Evolutionary conservation across 805 yeast species (phyloP).

Genomic region (Saccharomycodes ludwigii): DNA sequence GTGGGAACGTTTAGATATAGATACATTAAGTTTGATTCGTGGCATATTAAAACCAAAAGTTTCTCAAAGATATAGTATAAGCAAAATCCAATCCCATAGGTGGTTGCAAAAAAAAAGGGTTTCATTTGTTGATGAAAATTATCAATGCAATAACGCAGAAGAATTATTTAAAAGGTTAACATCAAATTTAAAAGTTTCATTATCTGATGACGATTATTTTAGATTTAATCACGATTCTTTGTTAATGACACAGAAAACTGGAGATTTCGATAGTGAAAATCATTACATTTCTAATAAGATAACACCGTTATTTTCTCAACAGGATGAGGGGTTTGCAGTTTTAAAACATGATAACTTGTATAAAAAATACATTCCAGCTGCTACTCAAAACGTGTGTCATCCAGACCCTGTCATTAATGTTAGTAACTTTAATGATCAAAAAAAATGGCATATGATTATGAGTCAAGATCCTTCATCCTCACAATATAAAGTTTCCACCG

Average conservation of each 20-base stretch:
- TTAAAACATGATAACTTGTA: slow-evolving; percentile 9
- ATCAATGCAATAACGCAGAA: slow-evolving; percentile 41
- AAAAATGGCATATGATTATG: slow-evolving; percentile 2
- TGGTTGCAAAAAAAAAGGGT: slow-evolving; percentile 38
- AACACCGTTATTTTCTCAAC: slow-evolving; percentile 3
- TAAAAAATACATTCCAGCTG: slow-evolving; percentile 2
- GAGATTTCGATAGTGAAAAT: slow-evolving; percentile 16
- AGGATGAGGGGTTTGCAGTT: not conserved
- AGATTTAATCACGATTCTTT: slow-evolving; percentile 18
- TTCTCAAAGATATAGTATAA: slow-evolving; percentile 28
- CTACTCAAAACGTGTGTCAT: slow-evolving; percentile 17
- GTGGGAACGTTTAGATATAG: slow-evolving; percentile 42
- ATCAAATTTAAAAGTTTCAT: slow-evolving; percentile 38
- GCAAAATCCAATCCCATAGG: slow-evolving; percentile 34
- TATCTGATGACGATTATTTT: slow-evolving; percentile 35
- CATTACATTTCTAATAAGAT: slow-evolving; percentile 1
- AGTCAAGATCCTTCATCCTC: slow-evolving; percentile 10
- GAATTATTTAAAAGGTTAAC: slow-evolving; percentile 38
- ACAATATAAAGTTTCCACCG: slow-evolving; percentile 3
- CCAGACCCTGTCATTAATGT: not conserved
- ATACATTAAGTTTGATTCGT: slow-evolving; percentile 38
- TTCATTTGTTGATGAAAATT: slow-evolving; percentile 31
- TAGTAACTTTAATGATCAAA: not conserved
- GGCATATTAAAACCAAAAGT: slow-evolving; percentile 41
- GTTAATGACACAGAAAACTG: no score